phyloP scores from a whole-genome alignment of 495 filamentous ascomycete species.

The Pyrenula massariospora region DNA sequence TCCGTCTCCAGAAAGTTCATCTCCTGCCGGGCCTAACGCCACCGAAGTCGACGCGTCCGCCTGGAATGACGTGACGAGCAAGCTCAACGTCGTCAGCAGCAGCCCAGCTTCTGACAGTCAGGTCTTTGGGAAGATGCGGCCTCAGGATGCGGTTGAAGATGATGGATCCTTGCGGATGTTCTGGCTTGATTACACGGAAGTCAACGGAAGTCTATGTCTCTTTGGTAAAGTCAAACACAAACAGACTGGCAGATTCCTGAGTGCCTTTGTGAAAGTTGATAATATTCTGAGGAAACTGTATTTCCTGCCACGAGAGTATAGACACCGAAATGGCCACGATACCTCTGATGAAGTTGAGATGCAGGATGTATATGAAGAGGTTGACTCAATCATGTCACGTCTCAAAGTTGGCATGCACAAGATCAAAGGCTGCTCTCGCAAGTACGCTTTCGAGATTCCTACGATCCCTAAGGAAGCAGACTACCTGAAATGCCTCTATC shows the following conservation, averaged over 20 bases:
- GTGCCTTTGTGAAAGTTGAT: constrained; percentile 93
- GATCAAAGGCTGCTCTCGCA: constrained; percentile 78
- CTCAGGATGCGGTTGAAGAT: constrained; percentile 72
- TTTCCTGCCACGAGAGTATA: constrained; percentile 74
- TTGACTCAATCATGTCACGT: constrained; percentile 72
- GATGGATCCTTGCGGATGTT: constrained; percentile 91
- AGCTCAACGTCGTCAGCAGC: constrained; percentile 65
- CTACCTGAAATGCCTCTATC: constrained; percentile 88
- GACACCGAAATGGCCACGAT: constrained; percentile 49
- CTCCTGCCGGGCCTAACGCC: constrained; percentile 46
- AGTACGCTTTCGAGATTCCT: constrained; percentile 90
- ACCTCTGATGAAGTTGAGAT: constrained; percentile 77
- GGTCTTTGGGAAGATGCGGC: constrained; percentile 64
- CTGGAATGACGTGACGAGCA: constrained; percentile 81
- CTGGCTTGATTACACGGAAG: constrained; percentile 92
- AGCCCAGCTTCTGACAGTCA: constrained; percentile 52
- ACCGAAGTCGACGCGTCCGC: constrained; percentile 58
- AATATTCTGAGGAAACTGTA: constrained; percentile 87
- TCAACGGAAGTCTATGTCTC: constrained; percentile 83
- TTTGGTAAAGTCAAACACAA: constrained; percentile 97
- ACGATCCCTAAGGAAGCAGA: constrained; percentile 79
- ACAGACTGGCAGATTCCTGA: constrained; percentile 62
- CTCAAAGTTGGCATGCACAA: constrained; percentile 79
- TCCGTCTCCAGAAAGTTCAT: constrained; percentile 63
- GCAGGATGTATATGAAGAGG: constrained; percentile 81